Evolutionary conservation across 2,329 filamentous ascomycete genomes (phyloP).

Genomic region (Metarhizium brunneum): DNA sequence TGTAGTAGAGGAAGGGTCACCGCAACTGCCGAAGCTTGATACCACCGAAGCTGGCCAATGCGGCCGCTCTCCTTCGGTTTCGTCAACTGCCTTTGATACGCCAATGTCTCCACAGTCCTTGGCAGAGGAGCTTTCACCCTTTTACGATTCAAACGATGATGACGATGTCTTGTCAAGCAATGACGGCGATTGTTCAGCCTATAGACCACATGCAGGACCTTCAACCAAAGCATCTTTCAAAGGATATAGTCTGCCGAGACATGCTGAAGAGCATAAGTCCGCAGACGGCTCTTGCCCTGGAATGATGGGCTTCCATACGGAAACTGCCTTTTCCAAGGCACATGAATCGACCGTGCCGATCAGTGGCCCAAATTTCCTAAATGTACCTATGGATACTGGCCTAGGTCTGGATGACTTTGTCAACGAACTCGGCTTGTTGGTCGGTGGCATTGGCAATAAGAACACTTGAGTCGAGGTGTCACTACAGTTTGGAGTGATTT

Average conservation of each 20-base stretch:
- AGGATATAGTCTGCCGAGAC: slow-evolving; percentile 39
- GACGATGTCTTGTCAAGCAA: slow-evolving; percentile 27
- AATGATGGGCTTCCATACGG: slow-evolving; percentile 12
- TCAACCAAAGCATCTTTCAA: slow-evolving; percentile 15
- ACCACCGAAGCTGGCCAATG: slow-evolving; percentile 14
- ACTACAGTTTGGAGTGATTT: background rate
- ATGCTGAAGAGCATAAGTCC: slow-evolving; percentile 14
- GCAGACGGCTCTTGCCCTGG: background rate
- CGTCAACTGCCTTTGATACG: slow-evolving; percentile 21
- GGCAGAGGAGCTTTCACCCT: slow-evolving; percentile 33
- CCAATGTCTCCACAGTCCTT: slow-evolving; percentile 28
- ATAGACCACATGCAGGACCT: slow-evolving; percentile 12
- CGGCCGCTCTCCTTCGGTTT: slow-evolving; percentile 16
- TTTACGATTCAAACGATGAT: slow-evolving; percentile 37
- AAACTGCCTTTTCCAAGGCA: slow-evolving; percentile 13
- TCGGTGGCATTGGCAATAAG: slow-evolving; percentile 33
- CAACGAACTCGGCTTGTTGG: slow-evolving; percentile 43
- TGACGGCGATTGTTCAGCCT: slow-evolving; percentile 25
- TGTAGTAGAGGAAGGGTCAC: slow-evolving; percentile 2
- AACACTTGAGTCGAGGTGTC: slow-evolving; percentile 8
- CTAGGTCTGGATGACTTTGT: slow-evolving; percentile 32
- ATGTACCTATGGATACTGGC: slow-evolving; percentile 25
- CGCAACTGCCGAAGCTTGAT: slow-evolving; percentile 13
- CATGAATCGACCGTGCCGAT: slow-evolving; percentile 11
- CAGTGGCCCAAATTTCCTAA: slow-evolving; percentile 19